phyloP scores from a whole-genome alignment of 768 basidiomycete species.

The Suillus variegatus region DNA sequence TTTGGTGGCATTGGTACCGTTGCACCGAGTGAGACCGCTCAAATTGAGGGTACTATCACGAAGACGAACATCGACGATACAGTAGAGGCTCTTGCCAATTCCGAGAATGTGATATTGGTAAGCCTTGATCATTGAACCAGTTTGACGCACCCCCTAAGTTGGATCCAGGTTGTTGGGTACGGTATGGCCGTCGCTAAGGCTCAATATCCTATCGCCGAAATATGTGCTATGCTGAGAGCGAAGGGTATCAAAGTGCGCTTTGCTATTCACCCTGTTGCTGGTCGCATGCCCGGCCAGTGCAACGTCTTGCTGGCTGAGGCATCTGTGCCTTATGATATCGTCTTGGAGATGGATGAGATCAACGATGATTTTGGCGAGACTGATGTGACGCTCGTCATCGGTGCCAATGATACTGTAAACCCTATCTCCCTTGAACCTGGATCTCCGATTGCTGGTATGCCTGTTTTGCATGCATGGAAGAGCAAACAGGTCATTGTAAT shows the following conservation, averaged over 20 bases:
- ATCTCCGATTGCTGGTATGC: conserved; percentile 90
- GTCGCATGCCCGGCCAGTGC: conserved; percentile 92
- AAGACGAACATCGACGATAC: conserved; percentile 81
- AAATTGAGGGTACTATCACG: conserved; percentile 83
- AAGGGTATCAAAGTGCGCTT: conserved; percentile 83
- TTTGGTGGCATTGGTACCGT: conserved; percentile 81
- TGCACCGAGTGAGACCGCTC: conserved; percentile 55
- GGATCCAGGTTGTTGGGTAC: conserved; percentile 71
- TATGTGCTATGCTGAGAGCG: conserved; percentile 67
- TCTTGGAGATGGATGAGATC: conserved; percentile 93
- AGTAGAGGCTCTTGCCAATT: conserved; percentile 73
- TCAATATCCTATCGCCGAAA: conserved; percentile 78
- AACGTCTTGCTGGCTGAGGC: conserved; percentile 92
- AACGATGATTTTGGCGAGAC: conserved; percentile 90
- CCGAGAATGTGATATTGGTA: conserved; percentile 83
- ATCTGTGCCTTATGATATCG: conserved; percentile 88
- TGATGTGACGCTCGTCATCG: conserved; percentile 88
- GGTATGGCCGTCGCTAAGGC: conserved; percentile 94
- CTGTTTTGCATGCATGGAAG: conserved; percentile 91
- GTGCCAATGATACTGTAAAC: conserved; percentile 92
- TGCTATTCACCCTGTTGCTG: conserved; percentile 89
- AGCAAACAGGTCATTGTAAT: conserved; percentile 90
- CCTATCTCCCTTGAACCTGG: conserved; percentile 87
- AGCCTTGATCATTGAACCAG: conserved; percentile 6
- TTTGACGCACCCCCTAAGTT: conserved; percentile 10